These are phyloP conservation scores for Suillus subluteus DNA, from an alignment of 768 basidiomycete genomes.

Conservation along the genomic window DNA sequence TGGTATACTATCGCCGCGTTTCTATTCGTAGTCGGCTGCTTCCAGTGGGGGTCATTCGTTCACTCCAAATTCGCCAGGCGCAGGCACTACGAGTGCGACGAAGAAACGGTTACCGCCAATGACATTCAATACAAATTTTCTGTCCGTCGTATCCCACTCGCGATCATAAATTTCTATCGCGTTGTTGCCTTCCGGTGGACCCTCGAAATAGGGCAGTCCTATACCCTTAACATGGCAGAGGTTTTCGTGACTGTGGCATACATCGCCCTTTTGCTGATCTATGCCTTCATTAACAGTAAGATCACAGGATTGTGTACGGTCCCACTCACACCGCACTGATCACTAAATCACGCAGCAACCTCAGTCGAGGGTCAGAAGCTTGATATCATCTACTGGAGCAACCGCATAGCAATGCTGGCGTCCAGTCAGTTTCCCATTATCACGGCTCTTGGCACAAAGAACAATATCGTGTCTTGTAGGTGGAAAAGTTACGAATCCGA, in stretches of 20 bases:
- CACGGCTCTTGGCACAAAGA: constrained; percentile 47
- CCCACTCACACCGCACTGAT: not conserved
- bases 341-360: constrained; percentile 21
- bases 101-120: constrained; percentile 7
- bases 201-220: constrained; percentile 36
- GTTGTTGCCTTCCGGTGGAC: constrained; percentile 40
- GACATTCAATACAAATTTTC: constrained; percentile 15
- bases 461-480: constrained; percentile 32
- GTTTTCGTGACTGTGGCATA: constrained; percentile 41
- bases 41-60: constrained; percentile 22
- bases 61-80: constrained; percentile 20
- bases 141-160: constrained; percentile 30
- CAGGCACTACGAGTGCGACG: constrained; percentile 12
- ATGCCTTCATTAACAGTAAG: constrained; percentile 42
- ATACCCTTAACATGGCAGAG: constrained; percentile 46
- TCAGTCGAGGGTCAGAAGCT: constrained; percentile 24
- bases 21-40: constrained; percentile 22
- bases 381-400: constrained; percentile 34
- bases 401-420: constrained; percentile 36
- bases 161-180: constrained; percentile 38
- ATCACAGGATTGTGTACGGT: constrained; percentile 7
- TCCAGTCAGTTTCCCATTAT: constrained; percentile 43
- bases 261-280: constrained; percentile 39
- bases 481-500: not conserved
- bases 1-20: constrained; percentile 19